phyloP scores from a whole-genome alignment of 2,329 filamentous ascomycete genomes.

The Cladosporium sp. region DNA sequence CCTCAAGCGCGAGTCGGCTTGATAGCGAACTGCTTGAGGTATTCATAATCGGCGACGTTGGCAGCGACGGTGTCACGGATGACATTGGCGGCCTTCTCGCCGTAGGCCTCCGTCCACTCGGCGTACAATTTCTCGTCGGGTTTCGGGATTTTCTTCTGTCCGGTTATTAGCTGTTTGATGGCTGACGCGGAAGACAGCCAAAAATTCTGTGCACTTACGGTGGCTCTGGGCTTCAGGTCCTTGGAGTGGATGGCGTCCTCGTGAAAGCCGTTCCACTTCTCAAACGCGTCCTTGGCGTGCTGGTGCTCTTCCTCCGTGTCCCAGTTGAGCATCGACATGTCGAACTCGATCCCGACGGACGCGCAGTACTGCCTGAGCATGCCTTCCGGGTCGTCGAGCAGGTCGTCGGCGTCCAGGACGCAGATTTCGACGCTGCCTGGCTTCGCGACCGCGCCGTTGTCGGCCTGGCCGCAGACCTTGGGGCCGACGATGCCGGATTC shows the following conservation, averaged over 20 bases:
- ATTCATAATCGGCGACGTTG: constrained; percentile 73
- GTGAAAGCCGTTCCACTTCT: constrained; percentile 97
- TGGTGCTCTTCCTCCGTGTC: constrained; percentile 67
- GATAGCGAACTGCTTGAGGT: constrained; percentile 73
- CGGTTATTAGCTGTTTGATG: background rate
- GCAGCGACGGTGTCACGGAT: constrained; percentile 69
- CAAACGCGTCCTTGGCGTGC: constrained; percentile 70
- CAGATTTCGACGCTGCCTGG: constrained; percentile 60
- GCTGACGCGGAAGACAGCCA: constrained; percentile 7
- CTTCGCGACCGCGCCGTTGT: constrained; percentile 29
- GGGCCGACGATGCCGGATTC: constrained; percentile 67
- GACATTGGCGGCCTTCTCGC: constrained; percentile 63
- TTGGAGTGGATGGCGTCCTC: constrained; percentile 87
- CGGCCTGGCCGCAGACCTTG: constrained; percentile 49
- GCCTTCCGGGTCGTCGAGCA: constrained; percentile 76
- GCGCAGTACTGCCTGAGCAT: constrained; percentile 77
- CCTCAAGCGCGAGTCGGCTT: constrained; percentile 30
- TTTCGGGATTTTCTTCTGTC: constrained; percentile 56
- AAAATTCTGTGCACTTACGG: constrained; percentile 43
- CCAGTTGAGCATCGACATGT: constrained; percentile 79
- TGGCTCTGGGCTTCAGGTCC: constrained; percentile 65
- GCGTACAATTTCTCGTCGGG: constrained; percentile 63
- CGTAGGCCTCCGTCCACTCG: constrained; percentile 72
- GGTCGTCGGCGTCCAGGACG: constrained; percentile 88
- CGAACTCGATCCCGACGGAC: constrained; percentile 73